Base-by-base conservation (phyloP, 495 filamentous ascomycete species). In the Articulospora tetracladia region DNA sequence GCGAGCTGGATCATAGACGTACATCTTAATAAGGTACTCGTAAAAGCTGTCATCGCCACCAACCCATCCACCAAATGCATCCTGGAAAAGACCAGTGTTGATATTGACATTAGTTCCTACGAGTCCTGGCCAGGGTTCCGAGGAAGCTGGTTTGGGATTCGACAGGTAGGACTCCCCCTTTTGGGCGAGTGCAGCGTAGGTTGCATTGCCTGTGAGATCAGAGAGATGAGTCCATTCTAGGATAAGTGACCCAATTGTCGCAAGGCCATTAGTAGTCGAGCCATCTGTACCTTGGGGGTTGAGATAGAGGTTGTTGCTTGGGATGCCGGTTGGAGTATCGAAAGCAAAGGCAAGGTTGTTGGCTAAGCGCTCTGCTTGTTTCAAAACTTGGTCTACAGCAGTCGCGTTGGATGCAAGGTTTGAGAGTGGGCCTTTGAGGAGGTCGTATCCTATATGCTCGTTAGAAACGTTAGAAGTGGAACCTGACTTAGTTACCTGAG, bases 11-110 rank as follows among this genome's bases (percentile, higher is more conserved):
- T 92, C 87, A 68, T 96, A 96, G 61, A 95, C 73, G 65, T 86
- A 95, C 90, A 94, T 93, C 78, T 97, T 97, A 70, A 97, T 87
- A 24, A 96, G 80, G 64, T 97, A 97, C 74, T 97, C 92, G 72
- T 96, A 96, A 75, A 86, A 94, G 24, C 84, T 89, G 72, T 97
- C 92, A 47, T 81, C 82, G 11, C 90, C 88, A 50, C 89, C 91
- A 60, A 84, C 82, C 92, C 92, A 97, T 23, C 88, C 86, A 46
- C 93, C 91, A 11, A 58, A 60, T 19, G 80, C 77, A 60, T 94
- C 83, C 1, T 76, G 57, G 63, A 95, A 94, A 7, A 76, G 20
- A n/a, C 91, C 92, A 3, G 77, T 83, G 0, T 62, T 64, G 59
- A 91, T 77, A 60, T 85, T 72, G 53, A 96, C 80, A 48, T 83